Percentiles rank a stretch among this genome's conserved stretches.
Conservation (phyloP, 495 filamentous ascomycete species). For the Neohortaea acidophila region DNA sequence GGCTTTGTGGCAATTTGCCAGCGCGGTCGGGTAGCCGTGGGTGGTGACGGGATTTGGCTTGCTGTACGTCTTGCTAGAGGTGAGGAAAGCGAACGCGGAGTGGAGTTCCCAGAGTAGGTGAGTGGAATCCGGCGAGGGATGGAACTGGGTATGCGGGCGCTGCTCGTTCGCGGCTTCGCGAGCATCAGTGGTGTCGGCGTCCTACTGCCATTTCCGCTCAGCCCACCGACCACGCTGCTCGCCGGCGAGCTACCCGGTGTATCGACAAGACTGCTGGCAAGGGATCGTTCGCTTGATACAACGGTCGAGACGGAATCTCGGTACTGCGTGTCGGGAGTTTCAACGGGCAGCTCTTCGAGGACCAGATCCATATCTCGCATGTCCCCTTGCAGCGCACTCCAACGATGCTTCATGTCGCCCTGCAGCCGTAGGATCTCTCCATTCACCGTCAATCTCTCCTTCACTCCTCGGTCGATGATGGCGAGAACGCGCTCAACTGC, state of each 20-base stretch:
- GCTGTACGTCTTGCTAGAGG: background rate
- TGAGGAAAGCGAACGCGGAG: background rate
- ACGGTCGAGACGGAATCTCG: conserved; percentile 90
- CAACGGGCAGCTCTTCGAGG: conserved; percentile 56
- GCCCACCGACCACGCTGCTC: conserved; percentile 53
- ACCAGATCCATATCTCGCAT: conserved; percentile 59
- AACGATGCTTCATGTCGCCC: conserved; percentile 63
- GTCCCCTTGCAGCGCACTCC: conserved; percentile 56
- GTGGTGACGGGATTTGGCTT: background rate
- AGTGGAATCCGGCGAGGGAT: conserved; percentile 9
- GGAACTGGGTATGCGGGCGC: background rate
- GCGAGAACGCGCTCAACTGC: conserved; percentile 78
- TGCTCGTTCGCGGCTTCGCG: conserved; percentile 1
- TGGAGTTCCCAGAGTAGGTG: background rate
- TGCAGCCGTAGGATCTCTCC: conserved; percentile 80
- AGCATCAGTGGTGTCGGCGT: conserved; percentile 13
- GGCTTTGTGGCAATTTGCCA: conserved; percentile 1
- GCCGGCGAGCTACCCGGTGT: conserved; percentile 84
- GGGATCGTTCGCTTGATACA: conserved; percentile 70
- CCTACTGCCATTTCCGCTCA: conserved; percentile 15
- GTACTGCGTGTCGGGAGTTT: conserved; percentile 49
- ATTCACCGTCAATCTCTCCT: conserved; percentile 82
- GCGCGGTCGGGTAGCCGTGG: conserved; percentile 6
- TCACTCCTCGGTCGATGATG: conserved; percentile 85
- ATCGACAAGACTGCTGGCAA: conserved; percentile 52